A percentile compares a stretch with the other conserved stretches of the same genome.
Evolutionary conservation across 306 rosid species (phyloP).

Genomic region (Lathyrus tuberosus): DNA sequence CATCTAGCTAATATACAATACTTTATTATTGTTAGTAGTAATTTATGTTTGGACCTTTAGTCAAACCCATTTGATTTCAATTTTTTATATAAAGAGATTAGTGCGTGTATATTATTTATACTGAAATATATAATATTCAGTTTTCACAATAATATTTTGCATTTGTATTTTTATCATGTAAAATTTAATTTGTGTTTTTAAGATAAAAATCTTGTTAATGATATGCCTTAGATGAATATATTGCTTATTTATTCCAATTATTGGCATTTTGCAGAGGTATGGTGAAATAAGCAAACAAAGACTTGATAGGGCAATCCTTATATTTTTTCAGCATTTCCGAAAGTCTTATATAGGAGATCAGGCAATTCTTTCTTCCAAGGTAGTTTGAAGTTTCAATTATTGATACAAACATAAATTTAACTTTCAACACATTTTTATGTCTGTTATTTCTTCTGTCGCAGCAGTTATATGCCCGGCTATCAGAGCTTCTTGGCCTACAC

Average conservation of each 20-base stretch:
- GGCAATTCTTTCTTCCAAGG: constrained; percentile 99
- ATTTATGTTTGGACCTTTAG: too few relatives aligned
- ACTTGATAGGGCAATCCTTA: constrained; percentile 96
- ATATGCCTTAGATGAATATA: constrained; percentile 26
- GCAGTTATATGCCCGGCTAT: constrained; percentile 63
- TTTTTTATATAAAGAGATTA: too few relatives aligned
- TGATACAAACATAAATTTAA: constrained; percentile 5
- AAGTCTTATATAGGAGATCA: constrained; percentile 98
- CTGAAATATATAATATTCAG: too few relatives aligned
- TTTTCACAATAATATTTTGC: constrained; percentile 8
- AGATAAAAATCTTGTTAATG: not conserved
- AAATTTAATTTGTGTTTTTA: not conserved
- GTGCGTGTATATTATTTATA: too few relatives aligned
- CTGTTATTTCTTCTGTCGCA: constrained; percentile 42
- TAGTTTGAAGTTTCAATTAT: constrained; percentile 43
- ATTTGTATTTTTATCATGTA: constrained; percentile 11
- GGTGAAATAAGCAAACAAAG: constrained; percentile 92
- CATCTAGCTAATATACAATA: too few relatives aligned
- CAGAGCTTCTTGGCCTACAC: constrained; percentile 60
- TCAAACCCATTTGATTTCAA: too few relatives aligned
- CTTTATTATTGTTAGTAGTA: too few relatives aligned
- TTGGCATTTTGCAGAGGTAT: constrained; percentile 73
- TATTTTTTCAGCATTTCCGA: constrained; percentile 92
- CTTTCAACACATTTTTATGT: constrained; percentile 11
- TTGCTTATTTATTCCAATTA: constrained; percentile 35